Base-by-base conservation (phyloP, 129 eudicot genomes). In the Arctium minus region DNA sequence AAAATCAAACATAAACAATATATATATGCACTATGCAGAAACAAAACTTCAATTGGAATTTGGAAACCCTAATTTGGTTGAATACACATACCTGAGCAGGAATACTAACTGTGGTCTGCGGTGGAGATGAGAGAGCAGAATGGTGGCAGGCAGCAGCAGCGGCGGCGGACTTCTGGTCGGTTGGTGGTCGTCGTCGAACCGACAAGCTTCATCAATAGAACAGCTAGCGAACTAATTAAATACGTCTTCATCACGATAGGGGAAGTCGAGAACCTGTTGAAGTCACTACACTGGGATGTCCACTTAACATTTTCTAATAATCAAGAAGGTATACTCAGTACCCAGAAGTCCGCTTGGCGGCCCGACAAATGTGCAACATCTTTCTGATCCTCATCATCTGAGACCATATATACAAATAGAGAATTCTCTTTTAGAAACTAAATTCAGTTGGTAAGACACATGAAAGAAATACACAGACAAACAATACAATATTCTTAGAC, bases 271-370 rank as follows among this genome's bases (percentile, higher is more conserved):
- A 82, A 87, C 48, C 77, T 92, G 81, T 81, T 95, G 64, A 95
- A 90, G 88, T 91, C 97, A 11, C 86, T 95, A 79, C 93, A 90
- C 46, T 95, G 98, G 97, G 94, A 89, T 73, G 88, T 92, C 53
- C 93, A 84, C 56, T 38, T 89, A 75, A 89, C 88, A 9, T 87
- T 76, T 71, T 87, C 91, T 18, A 85, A 87, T 30, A 89, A 91
- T 67, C 86, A 89, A 80, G 90, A 89, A 76, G 90, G 89, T 8
- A 87, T 90, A 75, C 90, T 95, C 69, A 87, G 91, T 77, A 97
- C 94, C 33, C 88, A 90, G 81, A 95, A 95, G 86, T 83, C 97
- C 44, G 70, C 84, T 33, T 95, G 91, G 98, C 79, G 98, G 67
- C 98, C 97, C 5, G 80, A 85, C 38, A 22, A 81, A 32, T 82